Evolutionary conservation across 2,329 filamentous ascomycete genomes (phyloP).

Genomic region (Paraphaeosphaeria minitans): DNA sequence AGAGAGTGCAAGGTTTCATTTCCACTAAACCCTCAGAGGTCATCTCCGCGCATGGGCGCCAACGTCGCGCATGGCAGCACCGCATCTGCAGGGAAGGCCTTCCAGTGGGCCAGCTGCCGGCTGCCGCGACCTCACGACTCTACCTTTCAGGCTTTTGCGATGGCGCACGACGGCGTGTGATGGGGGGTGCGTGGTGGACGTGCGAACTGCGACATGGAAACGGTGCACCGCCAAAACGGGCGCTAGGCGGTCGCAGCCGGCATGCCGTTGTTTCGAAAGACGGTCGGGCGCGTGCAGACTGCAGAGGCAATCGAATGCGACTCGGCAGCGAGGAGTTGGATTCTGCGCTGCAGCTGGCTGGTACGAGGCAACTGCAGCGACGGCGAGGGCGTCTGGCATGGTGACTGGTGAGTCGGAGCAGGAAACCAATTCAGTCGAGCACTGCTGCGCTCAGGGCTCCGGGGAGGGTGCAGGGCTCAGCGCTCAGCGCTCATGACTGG

Average conservation of each 20-base stretch:
- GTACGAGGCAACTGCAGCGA: background rate
- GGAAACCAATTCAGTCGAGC: background rate
- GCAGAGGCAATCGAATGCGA: background rate
- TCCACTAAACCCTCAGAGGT: conserved; percentile 13
- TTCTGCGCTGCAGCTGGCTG: conserved; percentile 1
- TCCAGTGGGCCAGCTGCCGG: background rate
- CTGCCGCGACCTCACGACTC: background rate
- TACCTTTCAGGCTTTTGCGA: too few species aligned
- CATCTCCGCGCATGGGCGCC: conserved; percentile 12
- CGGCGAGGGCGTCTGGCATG: conserved; percentile 5
- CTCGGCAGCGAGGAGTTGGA: conserved; percentile 1
- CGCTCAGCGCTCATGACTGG: background rate
- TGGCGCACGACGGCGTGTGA: conserved; percentile 3
- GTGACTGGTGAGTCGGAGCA: conserved; percentile 7
- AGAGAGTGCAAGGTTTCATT: conserved; percentile 10
- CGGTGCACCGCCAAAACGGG: conserved; percentile 7
- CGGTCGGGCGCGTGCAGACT: conserved; percentile 2
- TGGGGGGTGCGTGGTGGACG: conserved; percentile 1
- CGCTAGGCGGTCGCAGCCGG: conserved; percentile 10
- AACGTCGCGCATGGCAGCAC: conserved; percentile 8
- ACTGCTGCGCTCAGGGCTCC: too few species aligned
- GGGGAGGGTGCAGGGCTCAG: too few species aligned
- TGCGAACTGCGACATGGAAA: conserved; percentile 4
- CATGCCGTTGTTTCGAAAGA: conserved; percentile 9
- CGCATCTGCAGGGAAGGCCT: conserved; percentile 8